Conservation (phyloP, 2,329 filamentous ascomycete species). For the Monosporascus ibericus region DNA sequence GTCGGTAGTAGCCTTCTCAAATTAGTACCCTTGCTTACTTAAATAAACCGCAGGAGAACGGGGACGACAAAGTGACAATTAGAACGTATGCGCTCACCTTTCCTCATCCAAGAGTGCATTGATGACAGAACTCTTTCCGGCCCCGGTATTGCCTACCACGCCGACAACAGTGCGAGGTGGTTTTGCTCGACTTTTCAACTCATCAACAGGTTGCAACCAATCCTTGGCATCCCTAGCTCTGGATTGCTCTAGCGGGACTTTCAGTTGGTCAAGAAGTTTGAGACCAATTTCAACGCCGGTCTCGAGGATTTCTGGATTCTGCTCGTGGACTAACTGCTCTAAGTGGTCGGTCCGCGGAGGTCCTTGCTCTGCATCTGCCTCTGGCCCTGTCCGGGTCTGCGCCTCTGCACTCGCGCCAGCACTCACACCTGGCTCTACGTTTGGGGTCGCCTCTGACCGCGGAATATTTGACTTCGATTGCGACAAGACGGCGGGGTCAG, state of each 20-base stretch:
- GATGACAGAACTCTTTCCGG: conserved; percentile 57
- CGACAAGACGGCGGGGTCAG: background rate
- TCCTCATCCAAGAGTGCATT: conserved; percentile 59
- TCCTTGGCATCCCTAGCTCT: conserved; percentile 2
- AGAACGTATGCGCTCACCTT: conserved; percentile 26
- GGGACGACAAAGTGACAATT: background rate
- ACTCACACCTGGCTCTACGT: background rate
- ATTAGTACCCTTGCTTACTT: background rate
- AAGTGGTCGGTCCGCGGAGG: conserved; percentile 7
- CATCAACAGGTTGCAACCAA: conserved; percentile 36
- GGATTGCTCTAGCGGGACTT: conserved; percentile 3
- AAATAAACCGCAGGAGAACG: background rate
- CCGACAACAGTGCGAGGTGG: conserved; percentile 43
- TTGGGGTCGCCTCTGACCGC: background rate
- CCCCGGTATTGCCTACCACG: conserved; percentile 55
- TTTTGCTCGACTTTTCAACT: conserved; percentile 31
- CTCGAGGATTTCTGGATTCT: conserved; percentile 13
- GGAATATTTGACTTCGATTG: background rate
- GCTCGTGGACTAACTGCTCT: conserved; percentile 10
- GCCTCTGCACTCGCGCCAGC: background rate
- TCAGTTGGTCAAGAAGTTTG: conserved; percentile 12
- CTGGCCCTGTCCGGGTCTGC: background rate
- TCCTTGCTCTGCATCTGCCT: background rate
- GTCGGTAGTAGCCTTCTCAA: background rate
- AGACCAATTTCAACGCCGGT: conserved; percentile 11